Conservation (phyloP, 148 eudicot genomes). For the Nyssa sinensis region DNA sequence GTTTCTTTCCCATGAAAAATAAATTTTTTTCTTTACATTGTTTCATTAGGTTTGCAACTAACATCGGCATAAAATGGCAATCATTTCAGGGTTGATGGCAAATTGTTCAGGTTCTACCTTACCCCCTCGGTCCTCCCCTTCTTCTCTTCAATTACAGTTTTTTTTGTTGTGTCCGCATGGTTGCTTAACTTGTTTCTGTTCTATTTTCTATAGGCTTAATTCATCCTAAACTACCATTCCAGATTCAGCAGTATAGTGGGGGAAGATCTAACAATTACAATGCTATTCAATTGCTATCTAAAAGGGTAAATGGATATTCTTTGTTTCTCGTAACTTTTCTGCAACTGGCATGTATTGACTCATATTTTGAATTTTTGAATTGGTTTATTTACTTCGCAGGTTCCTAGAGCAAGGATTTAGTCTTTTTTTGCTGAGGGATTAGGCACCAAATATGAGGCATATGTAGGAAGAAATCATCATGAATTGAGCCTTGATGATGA, state of each 20-base stretch:
- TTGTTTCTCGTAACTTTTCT: background rate
- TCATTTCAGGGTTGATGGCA: slow-evolving; percentile 20
- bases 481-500: slow-evolving; percentile 30
- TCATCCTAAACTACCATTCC: slow-evolving; percentile 23
- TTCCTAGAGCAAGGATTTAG: slow-evolving; percentile 13
- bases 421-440: slow-evolving; percentile 1
- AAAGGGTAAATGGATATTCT: slow-evolving; percentile 28
- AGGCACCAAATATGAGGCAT: slow-evolving; percentile 22
- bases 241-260: slow-evolving; percentile 5
- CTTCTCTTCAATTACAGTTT: too few relatives aligned
- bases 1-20: too few relatives aligned
- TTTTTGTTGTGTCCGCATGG: too few relatives aligned
- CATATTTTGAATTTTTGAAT: background rate
- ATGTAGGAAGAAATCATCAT: slow-evolving; percentile 32
- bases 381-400: slow-evolving; percentile 12
- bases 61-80: slow-evolving; percentile 19
- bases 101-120: slow-evolving; percentile 27
- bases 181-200: background rate
- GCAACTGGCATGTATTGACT: background rate
- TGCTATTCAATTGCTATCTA: slow-evolving; percentile 3
- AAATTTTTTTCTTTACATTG: too few relatives aligned
- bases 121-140: too few relatives aligned
- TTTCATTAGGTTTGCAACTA: too few relatives aligned
- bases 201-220: slow-evolving; percentile 22
- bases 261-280: slow-evolving; percentile 9